Conservation (phyloP, 371 early-diverging fungal species). For the Massospora cicadina region DNA sequence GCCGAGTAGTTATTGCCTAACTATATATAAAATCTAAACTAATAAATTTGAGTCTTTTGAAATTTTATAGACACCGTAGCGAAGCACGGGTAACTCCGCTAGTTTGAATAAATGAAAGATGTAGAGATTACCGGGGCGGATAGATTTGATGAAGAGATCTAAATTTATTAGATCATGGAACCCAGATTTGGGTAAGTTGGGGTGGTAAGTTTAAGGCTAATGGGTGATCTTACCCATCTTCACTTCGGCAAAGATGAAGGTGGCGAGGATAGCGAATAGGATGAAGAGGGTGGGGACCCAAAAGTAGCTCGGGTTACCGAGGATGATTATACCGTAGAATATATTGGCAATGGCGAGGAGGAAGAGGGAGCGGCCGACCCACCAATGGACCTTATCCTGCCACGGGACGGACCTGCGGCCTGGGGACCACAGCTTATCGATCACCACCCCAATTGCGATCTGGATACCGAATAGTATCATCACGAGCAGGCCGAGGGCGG, state of each 20-base stretch:
- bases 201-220: no score
- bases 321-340: slow-evolving; percentile 8
- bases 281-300: not conserved
- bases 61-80: no score
- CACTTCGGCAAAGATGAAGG: not conserved
- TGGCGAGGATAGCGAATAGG: not conserved
- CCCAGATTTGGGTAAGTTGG: no score
- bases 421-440: not conserved
- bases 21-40: no score
- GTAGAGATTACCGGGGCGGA: no score
- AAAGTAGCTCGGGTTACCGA: not conserved
- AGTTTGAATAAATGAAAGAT: no score
- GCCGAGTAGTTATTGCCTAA: no score
- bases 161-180: no score
- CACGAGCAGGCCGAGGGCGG: slow-evolving; percentile 1
- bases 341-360: not conserved
- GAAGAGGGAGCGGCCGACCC: not conserved
- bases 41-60: no score
- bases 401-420: not conserved
- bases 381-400: slow-evolving; percentile 4
- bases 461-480: not conserved
- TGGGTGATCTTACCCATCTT: not conserved
- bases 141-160: no score
- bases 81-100: no score
- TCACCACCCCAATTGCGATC: not conserved